Base-by-base conservation (phyloP, 1,284 basidiomycete species). In the Fomitiporia mediterranea region DNA sequence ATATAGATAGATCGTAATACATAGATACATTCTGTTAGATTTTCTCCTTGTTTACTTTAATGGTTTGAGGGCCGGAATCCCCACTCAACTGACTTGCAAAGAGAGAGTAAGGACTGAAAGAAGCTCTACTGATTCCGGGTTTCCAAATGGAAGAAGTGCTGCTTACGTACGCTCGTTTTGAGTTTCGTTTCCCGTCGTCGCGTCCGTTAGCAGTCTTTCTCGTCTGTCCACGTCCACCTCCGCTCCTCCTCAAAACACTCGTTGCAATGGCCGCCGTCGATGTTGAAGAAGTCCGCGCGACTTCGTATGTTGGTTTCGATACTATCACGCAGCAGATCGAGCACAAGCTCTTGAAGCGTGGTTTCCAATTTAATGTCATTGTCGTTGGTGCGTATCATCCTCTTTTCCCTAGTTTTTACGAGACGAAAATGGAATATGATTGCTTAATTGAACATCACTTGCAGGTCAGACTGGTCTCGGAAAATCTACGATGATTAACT, bases 331-430 rank as follows among this genome's bases (percentile, higher is more conserved):
- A 88, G 70, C 96, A 98, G 76, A 98, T 99, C 69, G 96, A 99
- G 81, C 90, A 94, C 80, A 99, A 98, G 83, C 87, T 98, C 66
- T 84, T 99, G 75, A 98, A 98, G 79, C 88, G 96, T 64, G 96
- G 95, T 60, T 98, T 98, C 80, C 91, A 97, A 77, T 98, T 99
- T 84, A 99, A 99, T 71, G 88, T 95, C 62, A 96, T 97, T 71
- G 89, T 93, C 61, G 94, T 89, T 64, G 94, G 94, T 94, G 66
- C 65, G 91, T 82, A 52, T 50, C 25, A 37, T 51, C 25, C 49
- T 19, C 15, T 56, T 46, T 51, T 42, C 17, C 17, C 11, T 19
- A 11, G 23, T 27, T 37, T 58, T 51, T 50, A 32, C 11, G 27
- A 19, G 15, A 30, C 27, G 15, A 19, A 30, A 8, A 35, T 15